These are phyloP conservation scores for Huntiella moniliformis DNA, from an alignment of 2,329 filamentous ascomycete genomes.

Conservation along the genomic window DNA sequence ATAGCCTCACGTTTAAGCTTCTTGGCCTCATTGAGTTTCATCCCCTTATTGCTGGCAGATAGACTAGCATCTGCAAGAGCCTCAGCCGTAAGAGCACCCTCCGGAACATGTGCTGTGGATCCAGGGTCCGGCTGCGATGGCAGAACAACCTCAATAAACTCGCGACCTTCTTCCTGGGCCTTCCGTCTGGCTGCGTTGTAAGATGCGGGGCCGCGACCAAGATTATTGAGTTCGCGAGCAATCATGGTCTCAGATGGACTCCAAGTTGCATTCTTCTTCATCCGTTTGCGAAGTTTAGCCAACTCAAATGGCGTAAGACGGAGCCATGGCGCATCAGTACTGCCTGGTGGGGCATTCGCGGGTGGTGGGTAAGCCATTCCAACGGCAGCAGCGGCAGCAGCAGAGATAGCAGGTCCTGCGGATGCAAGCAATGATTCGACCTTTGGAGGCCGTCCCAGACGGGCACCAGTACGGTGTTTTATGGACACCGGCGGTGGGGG, in stretches of 20 bases:
- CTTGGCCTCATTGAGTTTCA: constrained; percentile 63
- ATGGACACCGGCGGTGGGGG: constrained; percentile 11
- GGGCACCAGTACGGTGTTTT: constrained; percentile 9
- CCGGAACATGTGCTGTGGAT: constrained; percentile 24
- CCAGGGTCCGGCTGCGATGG: constrained; percentile 20
- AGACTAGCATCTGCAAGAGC: constrained; percentile 38
- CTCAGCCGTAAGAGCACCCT: constrained; percentile 40
- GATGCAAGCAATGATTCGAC: constrained; percentile 6
- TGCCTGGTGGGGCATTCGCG: constrained; percentile 38
- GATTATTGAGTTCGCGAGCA: constrained; percentile 51
- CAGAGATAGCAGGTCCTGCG: constrained; percentile 18
- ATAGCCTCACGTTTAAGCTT: constrained; percentile 50
- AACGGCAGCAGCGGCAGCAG: constrained; percentile 24
- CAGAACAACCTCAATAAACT: constrained; percentile 25
- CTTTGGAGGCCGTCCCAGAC: constrained; percentile 14
- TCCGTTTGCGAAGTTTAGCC: constrained; percentile 55
- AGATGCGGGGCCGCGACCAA: constrained; percentile 47
- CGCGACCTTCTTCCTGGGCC: constrained; percentile 45
- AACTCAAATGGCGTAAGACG: constrained; percentile 47
- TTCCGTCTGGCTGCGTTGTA: constrained; percentile 42
- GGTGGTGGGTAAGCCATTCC: constrained; percentile 37
- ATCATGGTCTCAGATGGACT: constrained; percentile 75
- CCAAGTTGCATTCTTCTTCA: constrained; percentile 87
- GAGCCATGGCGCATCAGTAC: constrained; percentile 44
- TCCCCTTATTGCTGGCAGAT: constrained; percentile 49